phyloP scores from a whole-genome alignment of 257 asterid species.

The Solanum corneliomulleri region DNA sequence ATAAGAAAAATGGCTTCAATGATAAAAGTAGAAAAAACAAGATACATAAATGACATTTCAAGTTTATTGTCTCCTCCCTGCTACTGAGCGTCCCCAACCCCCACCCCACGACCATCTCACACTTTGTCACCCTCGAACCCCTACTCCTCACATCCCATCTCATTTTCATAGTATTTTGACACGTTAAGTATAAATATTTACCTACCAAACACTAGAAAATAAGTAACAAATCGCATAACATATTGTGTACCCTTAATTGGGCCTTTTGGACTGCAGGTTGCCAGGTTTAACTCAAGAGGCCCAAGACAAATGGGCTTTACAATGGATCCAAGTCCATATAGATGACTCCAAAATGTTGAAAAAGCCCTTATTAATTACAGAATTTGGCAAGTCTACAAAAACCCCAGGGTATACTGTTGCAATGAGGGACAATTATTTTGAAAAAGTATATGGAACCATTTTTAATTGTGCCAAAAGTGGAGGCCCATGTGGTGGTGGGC shows the following conservation, averaged over 20 bases:
- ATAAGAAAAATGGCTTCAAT: neutral
- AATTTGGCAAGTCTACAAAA: slow-evolving; percentile 7
- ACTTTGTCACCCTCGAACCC: neutral
- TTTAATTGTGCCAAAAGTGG: neutral
- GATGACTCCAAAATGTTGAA: slow-evolving; percentile 1
- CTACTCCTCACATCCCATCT: neutral
- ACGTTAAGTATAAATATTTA: neutral
- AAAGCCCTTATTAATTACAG: slow-evolving; percentile 10
- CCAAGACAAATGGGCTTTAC: neutral
- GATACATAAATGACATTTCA: neutral
- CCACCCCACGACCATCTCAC: neutral
- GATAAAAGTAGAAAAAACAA: neutral
- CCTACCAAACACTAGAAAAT: neutral
- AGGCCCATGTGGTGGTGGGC: slow-evolving; percentile 2
- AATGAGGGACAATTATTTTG: slow-evolving; percentile 3
- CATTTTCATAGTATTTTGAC: neutral
- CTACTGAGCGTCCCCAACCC: neutral
- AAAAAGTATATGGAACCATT: neutral
- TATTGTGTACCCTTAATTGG: neutral
- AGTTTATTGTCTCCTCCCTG: neutral
- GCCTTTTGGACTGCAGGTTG: neutral
- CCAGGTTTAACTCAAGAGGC: neutral
- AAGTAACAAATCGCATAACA: neutral
- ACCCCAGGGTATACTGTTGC: neutral
- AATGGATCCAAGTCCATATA: slow-evolving; percentile 11